Conservation (phyloP, 176 grass and related monocot genomes). For the Carex scoparia region DNA sequence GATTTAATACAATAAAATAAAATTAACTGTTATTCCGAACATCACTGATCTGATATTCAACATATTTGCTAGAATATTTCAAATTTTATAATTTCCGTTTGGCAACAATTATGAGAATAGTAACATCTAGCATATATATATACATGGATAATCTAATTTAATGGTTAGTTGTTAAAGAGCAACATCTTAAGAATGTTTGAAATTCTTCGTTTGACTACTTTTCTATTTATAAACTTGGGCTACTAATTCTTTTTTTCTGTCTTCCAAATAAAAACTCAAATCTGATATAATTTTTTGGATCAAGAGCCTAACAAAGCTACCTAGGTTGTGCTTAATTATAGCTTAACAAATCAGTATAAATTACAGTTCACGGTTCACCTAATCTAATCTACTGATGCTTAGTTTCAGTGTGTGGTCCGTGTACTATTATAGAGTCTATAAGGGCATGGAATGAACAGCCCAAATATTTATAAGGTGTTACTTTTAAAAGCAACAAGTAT, state of each 20-base stretch:
- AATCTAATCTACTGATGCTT: neutral
- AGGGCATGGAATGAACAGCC: neutral
- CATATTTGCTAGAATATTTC: no score
- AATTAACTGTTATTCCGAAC: no score
- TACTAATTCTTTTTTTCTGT: neutral
- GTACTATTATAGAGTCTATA: neutral
- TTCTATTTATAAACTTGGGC: neutral
- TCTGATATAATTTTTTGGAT: neutral
- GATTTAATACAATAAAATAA: no score
- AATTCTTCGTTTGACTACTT: neutral
- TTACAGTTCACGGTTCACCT: neutral
- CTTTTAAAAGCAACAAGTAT: neutral
- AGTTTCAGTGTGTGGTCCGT: constrained; percentile 2
- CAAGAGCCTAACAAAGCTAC: neutral
- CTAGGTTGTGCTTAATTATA: neutral
- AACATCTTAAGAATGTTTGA: neutral
- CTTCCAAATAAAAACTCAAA: no score
- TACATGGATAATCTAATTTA: no score
- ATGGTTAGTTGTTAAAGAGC: neutral
- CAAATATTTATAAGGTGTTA: neutral
- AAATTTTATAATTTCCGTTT: no score
- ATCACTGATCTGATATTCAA: no score
- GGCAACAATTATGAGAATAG: no score
- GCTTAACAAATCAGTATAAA: neutral
- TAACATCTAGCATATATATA: no score